These are phyloP conservation scores for Ceratopteris richardii DNA, from an alignment of 75 land plant species.

Conservation along the genomic window DNA sequence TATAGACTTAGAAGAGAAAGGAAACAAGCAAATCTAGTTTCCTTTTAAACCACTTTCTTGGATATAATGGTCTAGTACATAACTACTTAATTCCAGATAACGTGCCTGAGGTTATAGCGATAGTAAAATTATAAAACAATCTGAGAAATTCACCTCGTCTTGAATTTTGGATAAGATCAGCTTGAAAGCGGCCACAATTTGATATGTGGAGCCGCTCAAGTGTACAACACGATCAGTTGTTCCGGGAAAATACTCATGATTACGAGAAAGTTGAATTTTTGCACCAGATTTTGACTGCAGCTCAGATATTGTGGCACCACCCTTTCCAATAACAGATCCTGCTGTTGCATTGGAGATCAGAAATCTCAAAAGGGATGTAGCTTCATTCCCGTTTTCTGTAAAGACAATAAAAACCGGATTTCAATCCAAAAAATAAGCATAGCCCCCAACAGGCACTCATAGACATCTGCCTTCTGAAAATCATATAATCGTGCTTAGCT, in stretches of 20 bases:
- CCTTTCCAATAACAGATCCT: slow-evolving; percentile 23
- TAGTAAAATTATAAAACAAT: no score
- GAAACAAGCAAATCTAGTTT: no score
- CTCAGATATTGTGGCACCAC: slow-evolving; percentile 20
- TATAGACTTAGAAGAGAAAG: no score
- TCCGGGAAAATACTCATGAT: slow-evolving; percentile 24
- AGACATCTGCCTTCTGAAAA: no score
- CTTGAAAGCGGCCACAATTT: slow-evolving; percentile 10
- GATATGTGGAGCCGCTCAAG: slow-evolving; percentile 6
- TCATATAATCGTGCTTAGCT: no score
- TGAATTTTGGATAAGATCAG: slow-evolving; percentile 17
- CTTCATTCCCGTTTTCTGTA: slow-evolving; percentile 5
- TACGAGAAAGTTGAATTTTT: slow-evolving; percentile 14
- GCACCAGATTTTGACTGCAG: slow-evolving; percentile 18
- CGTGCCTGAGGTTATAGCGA: no score
- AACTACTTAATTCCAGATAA: no score
- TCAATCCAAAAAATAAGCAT: no score
- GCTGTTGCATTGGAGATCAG: slow-evolving; percentile 18
- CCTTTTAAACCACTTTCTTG: no score
- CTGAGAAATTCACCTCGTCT: slow-evolving; percentile 17
- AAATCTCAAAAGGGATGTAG: slow-evolving; percentile 11
- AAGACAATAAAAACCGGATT: no score
- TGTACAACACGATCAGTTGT: slow-evolving; percentile 14
- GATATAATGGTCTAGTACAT: no score
- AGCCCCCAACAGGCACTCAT: no score